Conservation (phyloP, 2,329 filamentous ascomycete species). For the Ophiostoma australiae region DNA sequence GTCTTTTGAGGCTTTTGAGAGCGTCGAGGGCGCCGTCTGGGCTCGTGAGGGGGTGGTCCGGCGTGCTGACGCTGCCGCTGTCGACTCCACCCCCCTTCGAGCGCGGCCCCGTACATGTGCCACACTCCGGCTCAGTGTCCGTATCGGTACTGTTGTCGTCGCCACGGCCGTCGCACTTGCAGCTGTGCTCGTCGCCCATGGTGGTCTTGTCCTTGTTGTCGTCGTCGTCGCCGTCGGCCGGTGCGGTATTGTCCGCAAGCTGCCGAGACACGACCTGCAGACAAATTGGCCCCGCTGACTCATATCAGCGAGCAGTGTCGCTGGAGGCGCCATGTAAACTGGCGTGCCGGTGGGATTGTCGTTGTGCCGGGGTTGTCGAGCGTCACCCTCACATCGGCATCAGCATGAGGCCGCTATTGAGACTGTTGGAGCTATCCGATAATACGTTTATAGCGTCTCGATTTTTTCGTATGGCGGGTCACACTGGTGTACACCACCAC, state of each 20-base stretch:
- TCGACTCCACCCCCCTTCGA: not conserved
- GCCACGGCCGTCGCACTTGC: not conserved
- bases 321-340: slow-evolving; percentile 23
- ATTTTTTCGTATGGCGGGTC: slow-evolving; percentile 8
- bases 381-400: not conserved
- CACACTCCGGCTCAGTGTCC: slow-evolving; percentile 13
- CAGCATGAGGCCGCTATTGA: not conserved
- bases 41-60: not conserved
- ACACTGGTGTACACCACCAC: not conserved
- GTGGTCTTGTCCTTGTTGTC: not conserved
- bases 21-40: not conserved
- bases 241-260: slow-evolving; percentile 21
- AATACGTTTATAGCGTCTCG: not conserved
- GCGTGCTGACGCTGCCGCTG: not conserved
- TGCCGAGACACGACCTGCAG: slow-evolving; percentile 28
- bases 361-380: not conserved
- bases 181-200: slow-evolving; percentile 5
- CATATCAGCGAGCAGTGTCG: slow-evolving; percentile 25
- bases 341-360: not conserved
- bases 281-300: slow-evolving; percentile 25
- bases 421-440: not conserved
- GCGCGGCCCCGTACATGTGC: slow-evolving; percentile 11
- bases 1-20: not conserved
- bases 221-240: slow-evolving; percentile 5
- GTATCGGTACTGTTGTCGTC: not conserved